phyloP scores from a whole-genome alignment of 495 filamentous ascomycete species.

The Symbiotaphrina buchneri region DNA sequence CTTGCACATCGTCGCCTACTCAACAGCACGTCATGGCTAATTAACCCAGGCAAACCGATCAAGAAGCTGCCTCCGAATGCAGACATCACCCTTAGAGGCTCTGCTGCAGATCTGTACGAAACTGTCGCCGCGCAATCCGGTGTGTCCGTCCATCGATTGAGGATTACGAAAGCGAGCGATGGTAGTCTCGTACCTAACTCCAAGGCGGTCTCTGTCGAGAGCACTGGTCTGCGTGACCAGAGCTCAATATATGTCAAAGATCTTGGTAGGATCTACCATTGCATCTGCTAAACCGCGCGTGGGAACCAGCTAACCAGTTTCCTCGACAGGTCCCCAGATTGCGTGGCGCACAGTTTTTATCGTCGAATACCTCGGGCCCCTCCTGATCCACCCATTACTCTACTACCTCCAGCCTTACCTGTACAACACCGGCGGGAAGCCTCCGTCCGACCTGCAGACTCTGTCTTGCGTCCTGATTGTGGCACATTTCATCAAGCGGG shows the following conservation, averaged over 20 bases:
- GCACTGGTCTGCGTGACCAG: constrained; percentile 38
- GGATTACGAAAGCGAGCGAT: constrained; percentile 50
- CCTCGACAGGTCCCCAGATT: constrained; percentile 56
- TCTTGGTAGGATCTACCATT: constrained; percentile 32
- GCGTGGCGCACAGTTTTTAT: constrained; percentile 86
- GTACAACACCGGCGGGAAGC: constrained; percentile 27
- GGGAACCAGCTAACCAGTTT: background rate
- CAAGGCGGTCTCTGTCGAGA: constrained; percentile 35
- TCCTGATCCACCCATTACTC: constrained; percentile 65
- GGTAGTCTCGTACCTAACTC: constrained; percentile 45
- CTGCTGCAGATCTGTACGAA: constrained; percentile 38
- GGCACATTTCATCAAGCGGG: constrained; percentile 84
- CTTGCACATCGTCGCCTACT: background rate
- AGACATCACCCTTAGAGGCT: constrained; percentile 32
- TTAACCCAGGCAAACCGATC: constrained; percentile 26
- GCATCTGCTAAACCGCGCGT: background rate
- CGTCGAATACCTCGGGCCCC: constrained; percentile 87
- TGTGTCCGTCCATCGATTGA: constrained; percentile 34
- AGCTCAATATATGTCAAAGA: constrained; percentile 79
- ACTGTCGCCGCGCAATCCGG: constrained; percentile 28
- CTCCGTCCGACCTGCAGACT: constrained; percentile 40
- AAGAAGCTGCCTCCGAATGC: constrained; percentile 46
- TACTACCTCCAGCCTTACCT: constrained; percentile 48
- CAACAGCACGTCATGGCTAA: background rate
- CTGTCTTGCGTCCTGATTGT: constrained; percentile 47